phyloP scores from a whole-genome alignment of 192 early-diverging fungal genomes.

The Podila epicladia region DNA sequence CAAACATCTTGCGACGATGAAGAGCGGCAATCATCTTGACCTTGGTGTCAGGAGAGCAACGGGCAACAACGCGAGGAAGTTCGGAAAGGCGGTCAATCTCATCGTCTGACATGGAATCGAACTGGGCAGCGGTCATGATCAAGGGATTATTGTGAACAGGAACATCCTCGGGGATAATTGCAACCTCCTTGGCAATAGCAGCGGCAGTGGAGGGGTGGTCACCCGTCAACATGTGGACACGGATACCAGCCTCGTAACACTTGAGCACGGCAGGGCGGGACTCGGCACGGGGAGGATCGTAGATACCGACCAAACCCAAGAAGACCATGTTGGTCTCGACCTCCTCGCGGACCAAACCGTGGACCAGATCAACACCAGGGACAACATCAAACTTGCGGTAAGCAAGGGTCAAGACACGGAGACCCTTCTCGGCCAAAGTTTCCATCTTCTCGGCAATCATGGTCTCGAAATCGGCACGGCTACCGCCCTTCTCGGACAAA shows the following conservation, averaged over 20 bases:
- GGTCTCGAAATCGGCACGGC: slow-evolving; percentile 65
- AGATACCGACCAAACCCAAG: slow-evolving; percentile 90
- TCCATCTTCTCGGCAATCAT: slow-evolving; percentile 75
- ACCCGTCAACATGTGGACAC: slow-evolving; percentile 95
- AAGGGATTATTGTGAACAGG: slow-evolving; percentile 52
- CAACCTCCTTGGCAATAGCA: slow-evolving; percentile 91
- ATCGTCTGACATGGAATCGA: slow-evolving; percentile 87
- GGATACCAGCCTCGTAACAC: slow-evolving; percentile 93
- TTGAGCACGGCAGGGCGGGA: slow-evolving; percentile 70
- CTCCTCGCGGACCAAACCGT: slow-evolving; percentile 70
- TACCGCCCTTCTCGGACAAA: slow-evolving; percentile 8
- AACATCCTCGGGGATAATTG: slow-evolving; percentile 67
- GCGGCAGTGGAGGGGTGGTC: slow-evolving; percentile 93
- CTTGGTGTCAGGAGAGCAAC: slow-evolving; percentile 94
- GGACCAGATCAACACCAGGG: slow-evolving; percentile 44
- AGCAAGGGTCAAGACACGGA: slow-evolving; percentile 87
- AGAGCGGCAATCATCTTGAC: slow-evolving; percentile 95
- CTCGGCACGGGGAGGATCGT: slow-evolving; percentile 89
- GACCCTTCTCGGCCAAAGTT: slow-evolving; percentile 27
- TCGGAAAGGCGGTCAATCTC: slow-evolving; percentile 78
- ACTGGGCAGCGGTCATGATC: slow-evolving; percentile 87
- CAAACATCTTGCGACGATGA: slow-evolving; percentile 73
- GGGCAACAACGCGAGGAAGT: slow-evolving; percentile 91
- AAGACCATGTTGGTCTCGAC: slow-evolving; percentile 80
- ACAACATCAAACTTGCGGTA: slow-evolving; percentile 55